Evolutionary conservation across 1,139 yeast species (phyloP), one percentile per base, ranked within the genome.

Genomic region (Casaregolazyma lundiana): DNA sequence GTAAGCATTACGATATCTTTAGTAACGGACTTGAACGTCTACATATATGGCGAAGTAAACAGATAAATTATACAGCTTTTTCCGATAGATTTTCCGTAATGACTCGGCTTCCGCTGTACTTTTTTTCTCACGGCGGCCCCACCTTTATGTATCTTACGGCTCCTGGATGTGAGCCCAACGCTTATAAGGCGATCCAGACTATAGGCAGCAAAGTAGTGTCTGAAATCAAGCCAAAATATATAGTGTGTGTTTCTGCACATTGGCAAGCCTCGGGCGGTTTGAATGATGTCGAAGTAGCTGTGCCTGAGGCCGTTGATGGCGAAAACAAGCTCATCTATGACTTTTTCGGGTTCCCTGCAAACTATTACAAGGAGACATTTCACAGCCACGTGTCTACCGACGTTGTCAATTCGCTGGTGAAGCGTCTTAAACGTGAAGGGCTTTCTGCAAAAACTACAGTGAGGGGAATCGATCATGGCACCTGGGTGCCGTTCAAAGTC

Each of bases 401-500:
- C 6, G 51, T 83, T 6, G 78, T 84, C 0, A 52, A 68, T 16
- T 66, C 70, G 47, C 65, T 84, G 16, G 69, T 70, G 34, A 57
- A 66, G 1, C 64, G 72, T 8, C 65, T 85, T 34, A 54, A 57
- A 13, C 53, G 60, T 3, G 54, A 63, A 9, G 83, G 81, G 0
- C 69, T 84, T 41, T 56, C 67, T 1, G 66, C 80, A 1, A 64
- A 66, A 26, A 53, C 78, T 16, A 61, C 72, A 16, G 61, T 66
- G 16, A 69, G 94, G 47, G 94, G 94, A 3, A 63, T 85, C 17
- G 95, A 85, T 60, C 95, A 85, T 63, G 95, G 95, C 1, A 83
- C 75, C 2, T 85, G 92, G 89, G 88, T 82, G 1, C 90, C 94
- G 0, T 72, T 81, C 49, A 80, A 82, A 57, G 84, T 82, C 20